A percentile compares a stretch with the other conserved stretches of the same genome.
These are phyloP conservation scores for Knoxia roxburghii DNA, from an alignment of 257 asterid species.

Conservation along the genomic window DNA sequence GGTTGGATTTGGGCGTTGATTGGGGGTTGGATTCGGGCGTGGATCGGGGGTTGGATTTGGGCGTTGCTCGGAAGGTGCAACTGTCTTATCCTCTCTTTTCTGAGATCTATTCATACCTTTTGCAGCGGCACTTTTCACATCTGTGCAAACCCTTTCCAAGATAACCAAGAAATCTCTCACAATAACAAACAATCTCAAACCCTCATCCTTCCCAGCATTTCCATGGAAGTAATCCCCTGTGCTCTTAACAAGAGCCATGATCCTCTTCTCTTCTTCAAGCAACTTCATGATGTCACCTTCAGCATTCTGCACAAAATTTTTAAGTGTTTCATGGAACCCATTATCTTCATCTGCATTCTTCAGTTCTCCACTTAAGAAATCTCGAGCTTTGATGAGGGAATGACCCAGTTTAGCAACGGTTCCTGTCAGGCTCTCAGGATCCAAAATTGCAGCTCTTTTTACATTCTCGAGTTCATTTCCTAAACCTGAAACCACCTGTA, in stretches of 20 bases:
- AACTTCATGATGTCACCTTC: slow-evolving; percentile 60
- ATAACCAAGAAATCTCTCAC: slow-evolving; percentile 74
- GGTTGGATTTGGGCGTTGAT: slow-evolving; percentile 19
- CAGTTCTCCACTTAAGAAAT: slow-evolving; percentile 57
- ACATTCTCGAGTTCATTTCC: slow-evolving; percentile 70
- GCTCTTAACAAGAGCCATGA: slow-evolving; percentile 74
- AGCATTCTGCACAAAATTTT: slow-evolving; percentile 56
- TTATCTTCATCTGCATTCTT: slow-evolving; percentile 38
- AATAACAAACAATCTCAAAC: slow-evolving; percentile 60
- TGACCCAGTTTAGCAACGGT: slow-evolving; percentile 51
- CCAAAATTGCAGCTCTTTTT: slow-evolving; percentile 61
- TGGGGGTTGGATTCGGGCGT: slow-evolving; percentile 35
- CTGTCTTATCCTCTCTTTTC: slow-evolving; percentile 26
- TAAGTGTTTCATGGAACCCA: slow-evolving; percentile 54
- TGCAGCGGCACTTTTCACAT: slow-evolving; percentile 51
- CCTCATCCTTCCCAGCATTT: slow-evolving; percentile 78
- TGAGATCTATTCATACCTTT: slow-evolving; percentile 21
- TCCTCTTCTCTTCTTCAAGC: slow-evolving; percentile 77
- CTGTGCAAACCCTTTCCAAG: slow-evolving; percentile 71
- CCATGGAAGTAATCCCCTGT: slow-evolving; percentile 88
- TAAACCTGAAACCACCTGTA: slow-evolving; percentile 61
- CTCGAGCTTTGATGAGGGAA: slow-evolving; percentile 45
- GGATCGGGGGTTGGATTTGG: slow-evolving; percentile 30
- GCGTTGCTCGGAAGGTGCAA: slow-evolving; percentile 24
- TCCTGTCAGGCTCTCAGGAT: slow-evolving; percentile 55